These are phyloP conservation scores for Candolleomyces efflorescens DNA, from an alignment of 768 basidiomycete species.

Conservation along the genomic window DNA sequence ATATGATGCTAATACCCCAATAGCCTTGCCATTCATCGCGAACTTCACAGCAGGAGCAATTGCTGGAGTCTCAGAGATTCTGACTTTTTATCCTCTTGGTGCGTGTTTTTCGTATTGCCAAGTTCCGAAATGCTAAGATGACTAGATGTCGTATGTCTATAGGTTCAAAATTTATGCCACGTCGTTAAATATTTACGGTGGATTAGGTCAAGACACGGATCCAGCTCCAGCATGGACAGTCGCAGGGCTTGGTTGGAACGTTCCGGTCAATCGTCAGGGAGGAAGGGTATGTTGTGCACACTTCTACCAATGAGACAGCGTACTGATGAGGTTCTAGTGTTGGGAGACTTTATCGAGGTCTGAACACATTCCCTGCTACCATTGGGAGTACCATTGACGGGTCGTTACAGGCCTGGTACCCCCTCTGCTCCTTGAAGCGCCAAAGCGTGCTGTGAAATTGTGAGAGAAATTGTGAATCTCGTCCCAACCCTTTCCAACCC, in stretches of 20 bases:
- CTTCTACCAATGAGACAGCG: neutral
- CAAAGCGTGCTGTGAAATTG: constrained; percentile 98
- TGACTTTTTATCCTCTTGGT: constrained; percentile 91
- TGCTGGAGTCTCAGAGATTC: constrained; percentile 82
- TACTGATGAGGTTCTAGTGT: constrained; percentile 35
- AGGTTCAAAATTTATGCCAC: neutral
- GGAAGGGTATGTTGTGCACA: constrained; percentile 68
- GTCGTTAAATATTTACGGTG: neutral
- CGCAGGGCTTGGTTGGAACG: constrained; percentile 74
- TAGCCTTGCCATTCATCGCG: constrained; percentile 81
- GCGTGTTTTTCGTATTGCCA: constrained; percentile 20
- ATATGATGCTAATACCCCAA: constrained; percentile 2
- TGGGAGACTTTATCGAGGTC: constrained; percentile 87
- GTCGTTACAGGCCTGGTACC: constrained; percentile 73
- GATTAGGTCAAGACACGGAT: constrained; percentile 93
- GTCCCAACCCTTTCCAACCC: constrained; percentile 1
- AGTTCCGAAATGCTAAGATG: neutral
- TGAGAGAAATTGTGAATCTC: constrained; percentile 29
- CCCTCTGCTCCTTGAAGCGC: constrained; percentile 92
- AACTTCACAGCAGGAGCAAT: constrained; percentile 96
- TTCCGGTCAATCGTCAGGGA: constrained; percentile 79
- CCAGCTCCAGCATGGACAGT: constrained; percentile 90
- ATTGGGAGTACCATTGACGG: neutral
- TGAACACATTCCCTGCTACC: neutral
- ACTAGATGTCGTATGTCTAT: constrained; percentile 76